Evolutionary conservation across 1,284 basidiomycete species (phyloP), one percentile per base, ranked within the genome.

Genomic region (Limonomyces culmigenus): DNA sequence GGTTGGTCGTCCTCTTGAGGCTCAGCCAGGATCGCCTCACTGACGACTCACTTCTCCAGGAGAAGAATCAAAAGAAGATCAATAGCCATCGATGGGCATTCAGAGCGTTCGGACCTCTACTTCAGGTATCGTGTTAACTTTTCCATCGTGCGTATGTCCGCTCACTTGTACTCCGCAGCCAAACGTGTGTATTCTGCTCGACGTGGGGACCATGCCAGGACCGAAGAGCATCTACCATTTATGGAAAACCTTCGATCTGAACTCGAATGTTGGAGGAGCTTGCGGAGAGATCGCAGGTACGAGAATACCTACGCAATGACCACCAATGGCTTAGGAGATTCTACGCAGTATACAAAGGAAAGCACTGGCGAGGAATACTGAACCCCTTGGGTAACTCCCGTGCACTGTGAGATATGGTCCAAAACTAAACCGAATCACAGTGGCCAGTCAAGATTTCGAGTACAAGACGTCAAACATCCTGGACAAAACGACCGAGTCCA

Each of bases 271-370:
- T 13, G 92, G 74, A 3, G 92, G 92, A 5, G 89, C 91, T 2
- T 96, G 91, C 54, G 92, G 92, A 25, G 92, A 96, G 55, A 95
- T 97, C 46, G 79, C 87, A n/a, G n/a, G n/a, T n/a, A n/a, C n/a
- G n/a, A n/a, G n/a, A n/a, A n/a, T n/a, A n/a, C n/a, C n/a, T n/a
- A n/a, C n/a, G n/a, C n/a, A n/a, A n/a, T n/a, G n/a, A n/a, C n/a
- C n/a, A n/a, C n/a, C n/a, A n/a, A n/a, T n/a, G n/a, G n/a, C n/a
- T n/a, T n/a, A n/a, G n/a, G n/a, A n/a, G n/a, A n/a, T n/a, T n/a
- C n/a, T n/a, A n/a, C n/a, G n/a, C n/a, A 0, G 77, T 71, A 1
- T 89, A 89, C 59, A 96, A 95, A 53, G 92, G 91, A 42, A 85
- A 77, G 54, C 73, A 72, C 32, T 92, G 88, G 84, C 65, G 63